Conservation (phyloP, 768 basidiomycete species). For the Rhodosporidiobolus sp. region DNA sequence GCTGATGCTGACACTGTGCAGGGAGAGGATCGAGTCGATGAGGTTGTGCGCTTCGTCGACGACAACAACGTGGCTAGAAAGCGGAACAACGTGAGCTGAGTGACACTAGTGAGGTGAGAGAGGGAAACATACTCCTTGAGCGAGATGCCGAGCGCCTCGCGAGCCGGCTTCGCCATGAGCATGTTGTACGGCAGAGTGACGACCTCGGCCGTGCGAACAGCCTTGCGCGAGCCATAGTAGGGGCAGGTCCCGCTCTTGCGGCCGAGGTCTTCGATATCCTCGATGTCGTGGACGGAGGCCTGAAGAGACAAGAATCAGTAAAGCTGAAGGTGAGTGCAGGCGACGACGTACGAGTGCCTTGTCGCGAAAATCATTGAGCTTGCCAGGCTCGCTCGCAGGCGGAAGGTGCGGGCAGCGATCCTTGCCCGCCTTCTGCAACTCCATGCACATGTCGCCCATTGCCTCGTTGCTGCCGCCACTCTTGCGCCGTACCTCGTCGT, state of each 20-base stretch:
- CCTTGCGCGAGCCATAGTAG: conserved; percentile 84
- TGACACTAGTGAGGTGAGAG: conserved; percentile 59
- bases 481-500: conserved; percentile 66
- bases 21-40: conserved; percentile 66
- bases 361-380: conserved; percentile 89
- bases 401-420: conserved; percentile 31
- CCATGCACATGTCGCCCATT: conserved; percentile 42
- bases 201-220: conserved; percentile 88
- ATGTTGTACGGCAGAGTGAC: conserved; percentile 82
- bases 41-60: conserved; percentile 89
- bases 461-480: conserved; percentile 54
- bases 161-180: conserved; percentile 73
- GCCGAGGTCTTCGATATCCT: conserved; percentile 77
- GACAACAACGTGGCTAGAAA: conserved; percentile 68
- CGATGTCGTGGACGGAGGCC: conserved; percentile 90
- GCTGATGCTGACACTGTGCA: conserved; percentile 70
- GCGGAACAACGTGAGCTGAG: conserved; percentile 47
- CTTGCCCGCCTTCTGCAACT: conserved; percentile 47
- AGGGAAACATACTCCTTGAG: conserved; percentile 29
- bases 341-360: conserved; percentile 63
- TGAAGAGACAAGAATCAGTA: conserved; percentile 73
- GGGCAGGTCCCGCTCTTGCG: conserved; percentile 71
- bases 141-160: conserved; percentile 77
- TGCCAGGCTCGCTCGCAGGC: conserved; percentile 53
- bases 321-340: conserved; percentile 53